phyloP scores from a whole-genome alignment of 2,329 filamentous ascomycete species.

The Aspergillus fumigatiaffinis region DNA sequence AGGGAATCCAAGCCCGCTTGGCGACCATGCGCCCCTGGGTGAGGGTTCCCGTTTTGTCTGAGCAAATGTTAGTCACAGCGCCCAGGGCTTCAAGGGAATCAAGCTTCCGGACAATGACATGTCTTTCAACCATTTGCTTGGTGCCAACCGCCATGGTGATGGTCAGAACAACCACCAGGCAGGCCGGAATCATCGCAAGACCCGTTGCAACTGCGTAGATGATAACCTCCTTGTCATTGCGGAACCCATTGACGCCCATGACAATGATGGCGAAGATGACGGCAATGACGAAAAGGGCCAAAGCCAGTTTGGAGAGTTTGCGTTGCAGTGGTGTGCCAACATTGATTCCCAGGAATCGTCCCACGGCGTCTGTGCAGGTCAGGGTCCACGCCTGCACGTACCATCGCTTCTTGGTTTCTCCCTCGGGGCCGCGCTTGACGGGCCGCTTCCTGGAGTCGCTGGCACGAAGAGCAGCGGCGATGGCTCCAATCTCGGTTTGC shows the following conservation, averaged over 20 bases:
- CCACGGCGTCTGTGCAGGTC: conserved; percentile 56
- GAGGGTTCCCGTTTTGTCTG: conserved; percentile 58
- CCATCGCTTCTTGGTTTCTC: conserved; percentile 51
- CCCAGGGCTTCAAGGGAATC: conserved; percentile 58
- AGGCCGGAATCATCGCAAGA: conserved; percentile 60
- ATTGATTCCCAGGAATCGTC: conserved; percentile 63
- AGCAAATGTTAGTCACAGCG: conserved; percentile 58
- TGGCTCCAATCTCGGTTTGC: conserved; percentile 62
- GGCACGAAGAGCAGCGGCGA: conserved; percentile 60
- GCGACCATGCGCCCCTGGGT: conserved; percentile 64
- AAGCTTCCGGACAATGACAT: conserved; percentile 57
- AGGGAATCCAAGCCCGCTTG: conserved; percentile 57
- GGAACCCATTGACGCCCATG: conserved; percentile 59
- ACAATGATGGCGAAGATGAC: conserved; percentile 67
- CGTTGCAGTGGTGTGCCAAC: conserved; percentile 67
- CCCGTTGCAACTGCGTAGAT: conserved; percentile 61
- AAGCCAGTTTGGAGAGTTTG: conserved; percentile 64
- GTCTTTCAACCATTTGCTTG: conserved; percentile 53
- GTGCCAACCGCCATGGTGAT: conserved; percentile 64
- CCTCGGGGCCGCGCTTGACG: conserved; percentile 49
- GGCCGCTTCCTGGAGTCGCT: conserved; percentile 51
- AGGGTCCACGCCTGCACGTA: conserved; percentile 50
- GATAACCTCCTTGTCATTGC: conserved; percentile 55
- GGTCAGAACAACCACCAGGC: conserved; percentile 62
- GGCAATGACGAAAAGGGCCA: conserved; percentile 63